Evolutionary conservation across 345 rosid genomes (phyloP), one percentile per base, ranked within the genome.

Genomic region (Salix suchowensis): DNA sequence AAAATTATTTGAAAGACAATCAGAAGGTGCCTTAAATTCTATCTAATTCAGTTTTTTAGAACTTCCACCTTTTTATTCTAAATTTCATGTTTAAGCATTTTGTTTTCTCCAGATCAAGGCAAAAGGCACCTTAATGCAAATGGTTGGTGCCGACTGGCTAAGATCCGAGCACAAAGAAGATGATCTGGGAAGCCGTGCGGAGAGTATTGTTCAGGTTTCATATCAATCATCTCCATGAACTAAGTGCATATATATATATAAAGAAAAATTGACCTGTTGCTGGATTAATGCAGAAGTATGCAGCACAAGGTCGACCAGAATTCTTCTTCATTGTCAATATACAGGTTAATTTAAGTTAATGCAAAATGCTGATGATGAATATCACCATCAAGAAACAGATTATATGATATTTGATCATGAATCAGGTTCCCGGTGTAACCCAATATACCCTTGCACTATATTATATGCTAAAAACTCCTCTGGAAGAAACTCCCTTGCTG

Each of bases 121-220:
- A 73, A 85, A 82, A 36, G 78, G 86, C 71, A 89, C 97, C 13
- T 66, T 91, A 86, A 89, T 87, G 93, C 91, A 91, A 87, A 83
- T 96, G 92, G 83, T 93, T 58, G 99, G 98, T n/a, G 97, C 97
- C 18, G 99, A 96, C 76, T 96, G 97, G 97, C 84, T 96, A 68
- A 89, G 87, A 82, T 94, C 99, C 13, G 80, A 83, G 75, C 83
- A 79, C 74, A 82, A 91, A 30, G 97, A 94, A 85, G 94, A 92
- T 78, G 83, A 91, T 82, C 94, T 96, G 37, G 92, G 87, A 65
- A 84, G 92, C 78, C 90, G 95, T 39, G 84, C 85, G 30, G 87
- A 86, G 37, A 82, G 98, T 68, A 77, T 96, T 58, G 91, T 96
- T 78, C 93, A 94, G 94, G 97, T 91, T 67, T 48, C 75, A 48